phyloP scores from a whole-genome alignment of 352 stramenopile genomes.

The Phytophthora capsici region DNA sequence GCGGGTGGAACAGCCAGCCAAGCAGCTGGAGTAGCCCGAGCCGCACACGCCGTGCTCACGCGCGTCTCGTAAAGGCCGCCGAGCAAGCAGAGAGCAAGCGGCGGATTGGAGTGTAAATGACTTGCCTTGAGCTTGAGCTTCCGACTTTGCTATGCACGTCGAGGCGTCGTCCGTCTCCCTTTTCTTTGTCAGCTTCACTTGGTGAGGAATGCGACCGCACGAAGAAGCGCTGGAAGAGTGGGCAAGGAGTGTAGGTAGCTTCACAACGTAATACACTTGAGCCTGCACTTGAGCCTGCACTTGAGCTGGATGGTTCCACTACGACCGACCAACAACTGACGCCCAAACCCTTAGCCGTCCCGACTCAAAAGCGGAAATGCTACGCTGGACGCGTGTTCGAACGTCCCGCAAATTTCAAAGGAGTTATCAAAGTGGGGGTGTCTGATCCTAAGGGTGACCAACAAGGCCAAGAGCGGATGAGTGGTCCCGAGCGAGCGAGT shows the following conservation, averaged over 20 bases:
- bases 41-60: slow-evolving; percentile 11
- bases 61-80: slow-evolving; percentile 23
- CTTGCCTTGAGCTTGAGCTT: slow-evolving; percentile 13
- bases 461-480: slow-evolving; percentile 20
- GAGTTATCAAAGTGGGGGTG: slow-evolving; percentile 2
- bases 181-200: slow-evolving; percentile 26
- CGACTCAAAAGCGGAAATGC: slow-evolving; percentile 18
- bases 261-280: neutral
- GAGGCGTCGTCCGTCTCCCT: slow-evolving; percentile 24
- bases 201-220: slow-evolving; percentile 4
- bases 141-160: slow-evolving; percentile 35
- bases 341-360: slow-evolving; percentile 3
- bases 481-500: slow-evolving; percentile 10
- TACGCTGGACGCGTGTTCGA: slow-evolving; percentile 12
- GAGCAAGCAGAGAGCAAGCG: slow-evolving; percentile 4
- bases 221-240: neutral
- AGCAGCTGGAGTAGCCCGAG: slow-evolving; percentile 29
- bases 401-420: slow-evolving; percentile 1
- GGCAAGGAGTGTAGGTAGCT: no score
- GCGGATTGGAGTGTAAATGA: slow-evolving; percentile 13
- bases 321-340: neutral
- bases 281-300: slow-evolving; percentile 8
- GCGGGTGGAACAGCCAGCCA: slow-evolving; percentile 22
- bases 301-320: slow-evolving; percentile 7
- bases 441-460: slow-evolving; percentile 20